Percentiles rank a stretch among this genome's conserved stretches.
Evolutionary conservation across 2,329 filamentous ascomycete species (phyloP).

Genomic region (Cladosporium austrohemisphaericum): DNA sequence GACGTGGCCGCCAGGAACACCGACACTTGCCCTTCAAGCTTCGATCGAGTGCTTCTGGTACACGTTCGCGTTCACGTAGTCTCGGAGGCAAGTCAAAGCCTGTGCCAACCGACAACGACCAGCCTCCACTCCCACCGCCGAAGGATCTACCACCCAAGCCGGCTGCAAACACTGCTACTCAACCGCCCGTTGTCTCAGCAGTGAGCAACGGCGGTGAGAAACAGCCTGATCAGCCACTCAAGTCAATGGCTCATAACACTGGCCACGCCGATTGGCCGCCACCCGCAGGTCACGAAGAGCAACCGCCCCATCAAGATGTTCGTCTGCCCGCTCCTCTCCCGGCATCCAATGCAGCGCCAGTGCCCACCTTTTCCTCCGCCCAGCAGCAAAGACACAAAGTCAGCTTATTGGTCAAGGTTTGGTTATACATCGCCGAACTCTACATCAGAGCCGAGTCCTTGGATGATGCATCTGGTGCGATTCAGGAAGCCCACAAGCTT

Average conservation of each 20-base stretch:
- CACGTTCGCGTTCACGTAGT: conserved; percentile 10
- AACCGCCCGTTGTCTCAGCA: neutral
- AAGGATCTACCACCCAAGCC: conserved; percentile 7
- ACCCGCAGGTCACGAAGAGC: conserved; percentile 38
- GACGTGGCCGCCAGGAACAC: conserved; percentile 35
- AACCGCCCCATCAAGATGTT: conserved; percentile 42
- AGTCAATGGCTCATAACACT: conserved; percentile 39
- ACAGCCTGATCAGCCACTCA: conserved; percentile 35
- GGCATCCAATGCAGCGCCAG: conserved; percentile 32
- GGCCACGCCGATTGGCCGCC: conserved; percentile 33
- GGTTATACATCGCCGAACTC: conserved; percentile 84
- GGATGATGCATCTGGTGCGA: conserved; percentile 74
- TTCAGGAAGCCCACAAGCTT: conserved; percentile 76
- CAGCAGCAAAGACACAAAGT: conserved; percentile 55
- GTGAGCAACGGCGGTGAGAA: conserved; percentile 23
- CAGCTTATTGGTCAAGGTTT: conserved; percentile 68
- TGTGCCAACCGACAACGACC: conserved; percentile 4
- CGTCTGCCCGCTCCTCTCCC: conserved; percentile 42
- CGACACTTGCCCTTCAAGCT: conserved; percentile 30
- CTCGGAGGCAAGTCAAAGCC: conserved; percentile 9
- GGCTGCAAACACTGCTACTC: conserved; percentile 13
- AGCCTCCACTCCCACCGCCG: conserved; percentile 12
- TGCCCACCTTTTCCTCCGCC: conserved; percentile 49
- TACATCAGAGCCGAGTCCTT: conserved; percentile 78
- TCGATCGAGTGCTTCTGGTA: conserved; percentile 4